Evolutionary conservation across 108 stramenopile genomes (phyloP), one percentile per base, ranked within the genome.

Genomic region (Parmales sp.): DNA sequence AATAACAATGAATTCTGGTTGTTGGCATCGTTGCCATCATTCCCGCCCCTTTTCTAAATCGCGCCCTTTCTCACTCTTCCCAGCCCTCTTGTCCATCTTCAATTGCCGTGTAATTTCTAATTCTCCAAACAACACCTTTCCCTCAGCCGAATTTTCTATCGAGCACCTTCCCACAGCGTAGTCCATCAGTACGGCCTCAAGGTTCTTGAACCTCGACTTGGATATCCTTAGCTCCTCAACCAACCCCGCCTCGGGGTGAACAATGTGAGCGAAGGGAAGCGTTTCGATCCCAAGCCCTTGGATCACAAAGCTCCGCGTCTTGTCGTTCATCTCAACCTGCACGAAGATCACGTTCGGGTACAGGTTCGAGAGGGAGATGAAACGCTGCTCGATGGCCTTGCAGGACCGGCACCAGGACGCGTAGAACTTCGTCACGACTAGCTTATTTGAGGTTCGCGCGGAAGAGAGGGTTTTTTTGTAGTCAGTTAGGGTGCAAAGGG

Each of bases 351-450:
- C 16, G 16, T 43, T 43, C 11, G 16, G 41, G 41, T 43, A 16
- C 41, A 43, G 41, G 41, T 43, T 8, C 11, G 41, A 43, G 41
- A 43, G 41, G 41, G 41, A 16, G 41, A 16, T 43, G 41, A 43
- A 43, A 11, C 11, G 41, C 8, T 11, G 41, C 8, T 85, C 87
- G 20, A 92, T 51, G 16, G 82, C 80, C 63, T 85, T 83, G 69
- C 90, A 91, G 1, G 90, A 76, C 11, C 88, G 77, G 66, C 90
- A 91, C 90, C 87, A 88, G 0, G 91, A 88, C 7, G 91, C 91
- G 68, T 81, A 92, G 28, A 92, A 86, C 78, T 92, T 89, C 71
- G 88, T 48, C 3, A 91, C 83, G 50, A 90, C 73, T 1, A 90
- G 63, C 74, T 88, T 86, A 69, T 88, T 80, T 8, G 76, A 74